Evolutionary conservation across 2,329 filamentous ascomycete species (phyloP).

Genomic region (Aspergillus sp.): DNA sequence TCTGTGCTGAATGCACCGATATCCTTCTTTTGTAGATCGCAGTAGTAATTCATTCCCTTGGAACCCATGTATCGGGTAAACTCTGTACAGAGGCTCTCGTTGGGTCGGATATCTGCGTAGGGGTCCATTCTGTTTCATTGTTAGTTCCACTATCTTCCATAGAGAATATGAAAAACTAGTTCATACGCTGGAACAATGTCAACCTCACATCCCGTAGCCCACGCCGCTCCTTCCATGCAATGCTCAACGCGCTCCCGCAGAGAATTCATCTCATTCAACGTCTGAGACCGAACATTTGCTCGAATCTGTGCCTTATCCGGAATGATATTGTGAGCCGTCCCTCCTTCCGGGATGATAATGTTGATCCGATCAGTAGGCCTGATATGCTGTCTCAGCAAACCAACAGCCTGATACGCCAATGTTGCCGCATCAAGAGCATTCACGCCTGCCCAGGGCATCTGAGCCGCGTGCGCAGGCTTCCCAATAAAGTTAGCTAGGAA

Average conservation of each 20-base stretch:
- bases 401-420: slow-evolving; percentile 43
- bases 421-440: slow-evolving; percentile 59
- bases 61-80: background rate
- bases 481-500: slow-evolving; percentile 44
- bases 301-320: slow-evolving; percentile 49
- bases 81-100: background rate
- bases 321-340: slow-evolving; percentile 55
- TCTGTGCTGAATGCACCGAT: too few species aligned
- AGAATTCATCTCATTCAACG: background rate
- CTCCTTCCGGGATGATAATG: slow-evolving; percentile 53
- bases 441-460: slow-evolving; percentile 55
- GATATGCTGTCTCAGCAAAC: slow-evolving; percentile 56
- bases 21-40: background rate
- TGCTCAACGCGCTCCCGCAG: background rate
- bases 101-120: background rate
- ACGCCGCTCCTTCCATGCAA: slow-evolving; percentile 10
- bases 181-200: background rate
- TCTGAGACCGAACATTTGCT: slow-evolving; percentile 5
- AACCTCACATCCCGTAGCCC: slow-evolving; percentile 28
- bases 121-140: background rate
- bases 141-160: background rate
- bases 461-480: slow-evolving; percentile 55
- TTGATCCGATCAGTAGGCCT: slow-evolving; percentile 52
- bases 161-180: too few species aligned
- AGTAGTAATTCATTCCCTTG: background rate